Conservation (phyloP, 2,329 filamentous ascomycete species). For the Exutisphaerella laricina region DNA sequence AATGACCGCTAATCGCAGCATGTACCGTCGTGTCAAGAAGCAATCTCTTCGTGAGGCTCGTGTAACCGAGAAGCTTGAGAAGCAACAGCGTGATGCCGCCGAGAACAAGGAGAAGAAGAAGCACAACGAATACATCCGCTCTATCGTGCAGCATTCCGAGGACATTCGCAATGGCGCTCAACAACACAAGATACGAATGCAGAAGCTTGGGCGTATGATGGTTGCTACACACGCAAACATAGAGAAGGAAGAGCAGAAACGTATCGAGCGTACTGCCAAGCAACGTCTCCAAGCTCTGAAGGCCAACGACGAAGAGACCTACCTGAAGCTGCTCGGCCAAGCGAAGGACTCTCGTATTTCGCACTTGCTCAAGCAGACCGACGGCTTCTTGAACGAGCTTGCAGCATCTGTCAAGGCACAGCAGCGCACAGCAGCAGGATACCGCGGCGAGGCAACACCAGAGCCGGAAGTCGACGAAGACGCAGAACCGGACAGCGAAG, state of each 20-base stretch:
- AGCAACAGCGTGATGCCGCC: conserved; percentile 93
- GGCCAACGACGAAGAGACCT: conserved; percentile 98
- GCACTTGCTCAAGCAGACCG: conserved; percentile 91
- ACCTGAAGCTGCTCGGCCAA: conserved; percentile 94
- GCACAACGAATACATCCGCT: conserved; percentile 83
- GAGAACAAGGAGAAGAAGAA: conserved; percentile 98
- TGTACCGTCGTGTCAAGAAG: conserved; percentile 94
- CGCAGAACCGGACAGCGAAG: conserved; percentile 63
- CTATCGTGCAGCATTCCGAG: conserved; percentile 73
- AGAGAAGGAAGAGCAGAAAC: conserved; percentile 98
- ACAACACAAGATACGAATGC: conserved; percentile 65
- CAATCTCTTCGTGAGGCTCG: conserved; percentile 90
- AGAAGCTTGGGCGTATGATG: conserved; percentile 88
- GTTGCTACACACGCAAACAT: conserved; percentile 86
- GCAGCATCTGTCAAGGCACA: conserved; percentile 91
- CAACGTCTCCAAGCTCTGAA: conserved; percentile 98
- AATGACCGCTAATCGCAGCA: conserved; percentile 89
- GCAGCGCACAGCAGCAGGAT: conserved; percentile 74
- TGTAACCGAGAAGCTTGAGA: conserved; percentile 98
- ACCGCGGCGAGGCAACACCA: conserved; percentile 63
- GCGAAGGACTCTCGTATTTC: conserved; percentile 99
- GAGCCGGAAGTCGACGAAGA: conserved; percentile 62
- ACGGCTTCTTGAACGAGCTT: conserved; percentile 94
- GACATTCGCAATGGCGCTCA: conserved; percentile 67
- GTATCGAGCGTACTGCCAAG: conserved; percentile 94